Evolutionary conservation across 495 filamentous ascomycete genomes (phyloP), one percentile per base, ranked within the genome.

Genomic region (Daldinia decipiens): DNA sequence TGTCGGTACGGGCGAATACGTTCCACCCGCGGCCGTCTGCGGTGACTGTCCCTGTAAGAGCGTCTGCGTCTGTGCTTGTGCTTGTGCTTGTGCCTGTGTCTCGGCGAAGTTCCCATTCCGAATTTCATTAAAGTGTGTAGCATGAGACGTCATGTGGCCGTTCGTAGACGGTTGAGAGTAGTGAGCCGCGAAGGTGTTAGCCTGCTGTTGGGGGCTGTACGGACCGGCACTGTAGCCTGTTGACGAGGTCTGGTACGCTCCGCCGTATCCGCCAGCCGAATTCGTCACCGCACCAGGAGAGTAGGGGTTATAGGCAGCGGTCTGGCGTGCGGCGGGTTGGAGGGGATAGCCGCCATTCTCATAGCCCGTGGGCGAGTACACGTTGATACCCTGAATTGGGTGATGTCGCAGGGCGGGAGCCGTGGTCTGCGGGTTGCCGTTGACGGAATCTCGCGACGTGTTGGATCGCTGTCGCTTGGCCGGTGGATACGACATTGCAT

Each of bases 381-480:
- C 34, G 51, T 59, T 73, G 57, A 77, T 54, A 21, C 65, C 63
- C 27, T 67, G 70, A 40, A 73, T 43, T 43, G 71, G 74, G 38
- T 59, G 54, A 34, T 75, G 73, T 62, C 73, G 70, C 36, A 75
- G 67, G 59, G 70, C 65, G 39, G 73, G 73, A 67, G 73, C 62
- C 40, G 62, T 50, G 21, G 73, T 75, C 56, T 72, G 73, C 40
- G 73, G 71, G 60, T 65, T 72, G 58, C 52, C 62, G 68, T 76
- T 76, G 70, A 59, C 62, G 12, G 73, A 68, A 53, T 77, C 75
- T 74, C 75, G 72, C 71, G 75, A 77, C 62, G 75, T 77, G 63
- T 77, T 76, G 51, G 75, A 77, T 76, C 75, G 75, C 67, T 77
- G 75, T 76, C 75, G 75, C 71, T 77, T 77, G 56, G 75, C 63